A percentile compares a stretch with the other conserved stretches of the same genome.
phyloP scores from a whole-genome alignment of 768 basidiomycete species.

The Lactarius tabidus region DNA sequence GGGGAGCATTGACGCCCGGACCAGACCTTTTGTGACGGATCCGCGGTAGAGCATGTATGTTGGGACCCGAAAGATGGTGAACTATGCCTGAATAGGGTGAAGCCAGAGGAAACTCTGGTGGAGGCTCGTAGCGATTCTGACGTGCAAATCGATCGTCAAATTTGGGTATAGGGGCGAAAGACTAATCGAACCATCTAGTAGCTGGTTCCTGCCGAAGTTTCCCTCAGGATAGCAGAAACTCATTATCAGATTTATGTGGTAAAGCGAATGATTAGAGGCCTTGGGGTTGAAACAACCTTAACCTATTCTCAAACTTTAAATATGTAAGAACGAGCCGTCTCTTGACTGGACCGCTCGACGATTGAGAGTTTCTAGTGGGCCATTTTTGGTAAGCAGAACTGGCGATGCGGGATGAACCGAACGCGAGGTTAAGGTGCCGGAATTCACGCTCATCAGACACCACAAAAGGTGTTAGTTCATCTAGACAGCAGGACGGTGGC shows the following conservation, averaged over 20 bases:
- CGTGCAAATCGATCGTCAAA: constrained; percentile 95
- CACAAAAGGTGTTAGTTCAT: constrained; percentile 84
- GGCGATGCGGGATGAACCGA: constrained; percentile 70
- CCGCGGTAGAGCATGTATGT: constrained; percentile 79
- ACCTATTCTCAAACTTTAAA: constrained; percentile 76
- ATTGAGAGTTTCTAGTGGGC: constrained; percentile 70
- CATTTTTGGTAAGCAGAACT: constrained; percentile 73
- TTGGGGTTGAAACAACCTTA: constrained; percentile 86
- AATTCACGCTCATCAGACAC: constrained; percentile 82
- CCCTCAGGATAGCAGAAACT: constrained; percentile 70
- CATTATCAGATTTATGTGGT: constrained; percentile 54
- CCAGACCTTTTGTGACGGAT: constrained; percentile 68
- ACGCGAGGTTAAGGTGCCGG: constrained; percentile 75
- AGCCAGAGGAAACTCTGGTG: constrained; percentile 96
- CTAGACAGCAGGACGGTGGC: constrained; percentile 86
- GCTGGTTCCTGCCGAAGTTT: constrained; percentile 92
- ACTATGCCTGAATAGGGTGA: constrained; percentile 87
- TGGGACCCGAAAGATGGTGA: constrained; percentile 90
- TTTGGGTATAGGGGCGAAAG: constrained; percentile 96
- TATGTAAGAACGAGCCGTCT: constrained; percentile 54
- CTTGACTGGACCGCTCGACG: constrained; percentile 47
- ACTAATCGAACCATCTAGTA: constrained; percentile 94
- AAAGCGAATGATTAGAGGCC: constrained; percentile 91
- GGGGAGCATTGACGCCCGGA: constrained; percentile 73
- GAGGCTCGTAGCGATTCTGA: constrained; percentile 95